Conservation (phyloP, 495 filamentous ascomycete genomes). For the Aspergillus cristatus region DNA sequence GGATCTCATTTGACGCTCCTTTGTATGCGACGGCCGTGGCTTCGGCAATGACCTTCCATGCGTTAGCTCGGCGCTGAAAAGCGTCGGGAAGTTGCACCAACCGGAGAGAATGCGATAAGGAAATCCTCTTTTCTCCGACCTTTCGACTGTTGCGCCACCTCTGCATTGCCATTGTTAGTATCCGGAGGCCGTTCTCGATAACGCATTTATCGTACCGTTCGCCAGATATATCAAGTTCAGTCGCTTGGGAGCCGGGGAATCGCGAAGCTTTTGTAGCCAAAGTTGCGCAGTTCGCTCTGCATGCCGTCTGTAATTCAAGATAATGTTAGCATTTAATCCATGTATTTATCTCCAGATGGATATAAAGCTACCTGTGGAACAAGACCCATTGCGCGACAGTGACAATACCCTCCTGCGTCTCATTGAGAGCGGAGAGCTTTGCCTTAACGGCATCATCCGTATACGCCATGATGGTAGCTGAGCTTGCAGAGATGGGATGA, state of each 20-base stretch:
- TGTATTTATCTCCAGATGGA: neutral
- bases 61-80: slow-evolving; percentile 13
- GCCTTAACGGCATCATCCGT: slow-evolving; percentile 87
- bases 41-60: slow-evolving; percentile 64
- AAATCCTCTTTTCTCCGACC: slow-evolving; percentile 88
- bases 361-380: slow-evolving; percentile 78
- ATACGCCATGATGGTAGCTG: slow-evolving; percentile 61
- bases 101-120: slow-evolving; percentile 76
- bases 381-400: slow-evolving; percentile 97
- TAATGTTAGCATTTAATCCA: slow-evolving; percentile 15
- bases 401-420: slow-evolving; percentile 92
- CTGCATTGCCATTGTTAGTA: slow-evolving; percentile 36
- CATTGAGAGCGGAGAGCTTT: slow-evolving; percentile 90
- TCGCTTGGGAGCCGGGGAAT: slow-evolving; percentile 71
- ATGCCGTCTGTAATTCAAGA: slow-evolving; percentile 54
- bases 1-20: slow-evolving; percentile 71
- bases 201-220: slow-evolving; percentile 57
- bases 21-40: slow-evolving; percentile 78
- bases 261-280: slow-evolving; percentile 82
- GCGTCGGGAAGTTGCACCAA: slow-evolving; percentile 17
- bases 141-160: slow-evolving; percentile 92
- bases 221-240: slow-evolving; percentile 91
- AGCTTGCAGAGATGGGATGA: neutral
- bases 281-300: slow-evolving; percentile 79
- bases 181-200: neutral